Evolutionary conservation across 768 basidiomycete species (phyloP).

Genomic region (Daedalea quercina): DNA sequence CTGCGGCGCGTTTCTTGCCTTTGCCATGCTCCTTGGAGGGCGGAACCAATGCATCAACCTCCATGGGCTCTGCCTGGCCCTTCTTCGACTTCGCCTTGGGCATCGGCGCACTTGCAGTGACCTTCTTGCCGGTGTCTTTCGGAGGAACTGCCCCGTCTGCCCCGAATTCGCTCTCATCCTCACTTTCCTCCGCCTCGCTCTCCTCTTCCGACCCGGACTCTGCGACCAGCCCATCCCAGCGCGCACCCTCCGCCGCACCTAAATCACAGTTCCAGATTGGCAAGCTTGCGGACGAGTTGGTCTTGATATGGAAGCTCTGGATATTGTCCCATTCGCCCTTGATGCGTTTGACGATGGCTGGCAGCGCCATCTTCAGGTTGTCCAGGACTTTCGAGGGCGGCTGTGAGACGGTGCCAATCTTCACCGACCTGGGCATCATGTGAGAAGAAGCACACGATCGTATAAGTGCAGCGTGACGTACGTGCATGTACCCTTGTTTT

Average conservation of each 20-base stretch:
- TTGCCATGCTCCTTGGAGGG: constrained; percentile 13
- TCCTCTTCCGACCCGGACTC: constrained; percentile 10
- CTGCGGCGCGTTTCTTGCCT: constrained; percentile 30
- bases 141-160: constrained; percentile 14
- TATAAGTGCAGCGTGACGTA: constrained; percentile 33
- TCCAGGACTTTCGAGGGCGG: constrained; percentile 64
- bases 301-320: constrained; percentile 86
- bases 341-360: constrained; percentile 62
- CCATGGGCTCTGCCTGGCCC: constrained; percentile 18
- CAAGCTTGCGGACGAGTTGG: constrained; percentile 73
- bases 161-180: constrained; percentile 20
- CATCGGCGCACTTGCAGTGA: constrained; percentile 17
- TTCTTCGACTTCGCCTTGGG: constrained; percentile 13
- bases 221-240: constrained; percentile 49
- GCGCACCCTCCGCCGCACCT: constrained; percentile 47
- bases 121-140: constrained; percentile 27
- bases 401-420: constrained; percentile 72
- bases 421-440: constrained; percentile 61
- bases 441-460: background rate
- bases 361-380: constrained; percentile 76
- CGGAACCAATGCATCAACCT: constrained; percentile 15
- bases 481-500: constrained; percentile 91
- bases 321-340: constrained; percentile 87
- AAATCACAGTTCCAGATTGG: constrained; percentile 87
- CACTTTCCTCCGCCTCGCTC: constrained; percentile 18